Percentiles rank a stretch among this genome's conserved stretches.
Evolutionary conservation across 257 asterid genomes (phyloP).

Genomic region (Solanum arcanum): DNA sequence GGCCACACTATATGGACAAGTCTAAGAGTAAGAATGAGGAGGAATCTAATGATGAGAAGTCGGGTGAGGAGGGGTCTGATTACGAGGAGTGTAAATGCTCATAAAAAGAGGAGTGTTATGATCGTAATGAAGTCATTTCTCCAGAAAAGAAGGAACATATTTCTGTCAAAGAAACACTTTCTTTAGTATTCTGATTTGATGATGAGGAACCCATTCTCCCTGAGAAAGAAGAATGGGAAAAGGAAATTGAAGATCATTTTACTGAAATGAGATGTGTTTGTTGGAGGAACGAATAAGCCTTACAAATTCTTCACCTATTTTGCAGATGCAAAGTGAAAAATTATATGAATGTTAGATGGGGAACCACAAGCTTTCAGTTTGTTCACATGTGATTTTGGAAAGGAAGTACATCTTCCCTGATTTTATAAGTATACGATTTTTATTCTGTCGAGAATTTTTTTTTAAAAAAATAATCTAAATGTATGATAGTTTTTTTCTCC

Average conservation of each 20-base stretch:
- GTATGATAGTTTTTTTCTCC: neutral
- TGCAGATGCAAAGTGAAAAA: neutral
- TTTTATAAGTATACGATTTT: neutral
- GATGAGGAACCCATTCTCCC: neutral
- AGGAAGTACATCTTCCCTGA: neutral
- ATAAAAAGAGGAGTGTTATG: neutral
- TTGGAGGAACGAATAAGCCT: neutral
- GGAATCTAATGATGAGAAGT: no score
- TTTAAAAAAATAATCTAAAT: no score
- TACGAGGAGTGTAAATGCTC: neutral
- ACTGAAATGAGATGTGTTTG: neutral
- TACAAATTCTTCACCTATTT: neutral
- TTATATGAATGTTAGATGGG: neutral
- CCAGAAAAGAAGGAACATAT: neutral
- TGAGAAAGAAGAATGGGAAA: neutral
- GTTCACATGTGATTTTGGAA: neutral
- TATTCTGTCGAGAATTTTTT: no score
- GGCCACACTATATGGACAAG: no score
- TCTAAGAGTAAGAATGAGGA: no score
- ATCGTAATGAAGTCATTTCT: neutral
- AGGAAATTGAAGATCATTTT: no score
- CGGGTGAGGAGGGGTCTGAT: neutral
- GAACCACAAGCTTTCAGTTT: neutral
- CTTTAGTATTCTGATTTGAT: neutral
- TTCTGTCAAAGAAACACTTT: neutral